Conservation (phyloP, 352 stramenopile genomes). For the Globisporangium abappressorium region DNA sequence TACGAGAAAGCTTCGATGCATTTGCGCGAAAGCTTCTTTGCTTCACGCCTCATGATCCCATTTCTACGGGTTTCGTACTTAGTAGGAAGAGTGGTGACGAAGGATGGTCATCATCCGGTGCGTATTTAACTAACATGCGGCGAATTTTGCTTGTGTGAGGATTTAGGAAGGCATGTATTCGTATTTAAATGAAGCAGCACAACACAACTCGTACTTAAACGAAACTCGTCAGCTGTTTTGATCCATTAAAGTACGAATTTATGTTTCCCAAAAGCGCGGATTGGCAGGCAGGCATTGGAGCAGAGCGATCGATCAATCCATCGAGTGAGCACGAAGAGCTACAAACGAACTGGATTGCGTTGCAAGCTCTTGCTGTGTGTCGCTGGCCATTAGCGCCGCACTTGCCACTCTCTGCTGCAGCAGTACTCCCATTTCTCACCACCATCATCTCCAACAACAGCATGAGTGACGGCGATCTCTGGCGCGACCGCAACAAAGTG, state of each 20-base stretch:
- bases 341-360: neutral
- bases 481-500: conserved; percentile 87
- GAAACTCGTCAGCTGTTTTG: too few relatives aligned
- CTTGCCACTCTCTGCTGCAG: neutral
- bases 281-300: conserved; percentile 7
- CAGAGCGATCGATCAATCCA: conserved; percentile 9
- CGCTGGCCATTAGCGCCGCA: neutral
- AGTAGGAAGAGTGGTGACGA: neutral
- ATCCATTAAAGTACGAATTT: too few relatives aligned
- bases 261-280: too few relatives aligned
- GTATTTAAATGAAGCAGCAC: too few relatives aligned
- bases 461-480: conserved; percentile 67
- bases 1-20: neutral
- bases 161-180: too few relatives aligned
- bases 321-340: neutral
- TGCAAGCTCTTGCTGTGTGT: neutral
- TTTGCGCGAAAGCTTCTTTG: conserved; percentile 1
- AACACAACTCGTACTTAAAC: too few relatives aligned
- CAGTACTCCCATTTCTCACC: neutral
- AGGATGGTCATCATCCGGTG: neutral
- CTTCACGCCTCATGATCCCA: neutral
- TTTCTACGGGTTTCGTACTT: neutral
- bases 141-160: too few relatives aligned
- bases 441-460: neutral
- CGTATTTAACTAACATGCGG: neutral